These are phyloP conservation scores for Saposhnikovia divaricata DNA, from an alignment of 129 eudicot genomes.

Conservation along the genomic window DNA sequence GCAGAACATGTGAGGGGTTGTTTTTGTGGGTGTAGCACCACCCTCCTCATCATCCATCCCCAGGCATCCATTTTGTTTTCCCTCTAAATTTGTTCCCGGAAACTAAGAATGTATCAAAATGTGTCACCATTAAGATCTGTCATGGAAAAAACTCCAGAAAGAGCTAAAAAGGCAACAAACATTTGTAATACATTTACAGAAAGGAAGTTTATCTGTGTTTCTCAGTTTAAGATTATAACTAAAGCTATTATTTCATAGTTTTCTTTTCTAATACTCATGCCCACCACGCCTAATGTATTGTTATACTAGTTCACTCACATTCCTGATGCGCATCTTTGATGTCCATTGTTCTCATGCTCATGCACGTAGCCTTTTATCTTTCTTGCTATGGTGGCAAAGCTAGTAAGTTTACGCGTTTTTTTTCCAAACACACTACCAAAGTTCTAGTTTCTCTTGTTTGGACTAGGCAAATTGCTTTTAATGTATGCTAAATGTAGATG, in stretches of 20 bases:
- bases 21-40: conserved; percentile 37
- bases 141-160: conserved; percentile 6
- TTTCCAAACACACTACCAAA: neutral
- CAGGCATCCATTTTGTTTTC: conserved; percentile 27
- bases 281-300: neutral
- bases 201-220: neutral
- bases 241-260: neutral
- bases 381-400: neutral
- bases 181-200: neutral
- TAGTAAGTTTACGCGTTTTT: neutral
- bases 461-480: neutral
- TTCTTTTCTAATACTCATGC: neutral
- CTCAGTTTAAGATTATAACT: neutral
- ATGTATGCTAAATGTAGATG: neutral
- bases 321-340: neutral
- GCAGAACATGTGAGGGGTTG: conserved; percentile 94
- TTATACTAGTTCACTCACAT: neutral
- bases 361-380: neutral
- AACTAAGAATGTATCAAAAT: conserved; percentile 18
- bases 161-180: neutral
- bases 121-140: neutral
- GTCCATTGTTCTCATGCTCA: neutral
- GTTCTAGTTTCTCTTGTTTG: neutral
- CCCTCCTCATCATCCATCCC: conserved; percentile 45
- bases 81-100: conserved; percentile 26